Evolutionary conservation across 768 basidiomycete species (phyloP).

Genomic region (Tricholoma flavovirens): DNA sequence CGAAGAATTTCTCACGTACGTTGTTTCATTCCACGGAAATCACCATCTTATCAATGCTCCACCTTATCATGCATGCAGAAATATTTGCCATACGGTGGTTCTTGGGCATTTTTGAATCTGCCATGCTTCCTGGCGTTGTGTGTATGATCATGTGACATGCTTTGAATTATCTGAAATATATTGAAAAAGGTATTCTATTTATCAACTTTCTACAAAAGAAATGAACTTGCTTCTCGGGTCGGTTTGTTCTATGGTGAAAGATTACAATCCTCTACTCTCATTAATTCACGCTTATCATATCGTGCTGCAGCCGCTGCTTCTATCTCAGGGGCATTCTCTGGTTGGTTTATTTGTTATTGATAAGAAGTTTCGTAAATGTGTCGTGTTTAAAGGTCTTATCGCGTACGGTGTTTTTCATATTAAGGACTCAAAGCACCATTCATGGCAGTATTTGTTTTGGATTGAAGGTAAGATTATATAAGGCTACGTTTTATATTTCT

Average conservation of each 20-base stretch:
- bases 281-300: background rate
- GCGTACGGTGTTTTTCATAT: constrained; percentile 51
- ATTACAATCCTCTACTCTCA: background rate
- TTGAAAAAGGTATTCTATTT: constrained; percentile 37
- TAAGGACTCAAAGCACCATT: constrained; percentile 32
- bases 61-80: constrained; percentile 18
- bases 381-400: constrained; percentile 30
- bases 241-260: constrained; percentile 42
- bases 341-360: constrained; percentile 13
- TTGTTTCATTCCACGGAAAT: background rate
- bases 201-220: constrained; percentile 46
- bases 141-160: background rate
- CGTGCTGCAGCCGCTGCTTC: constrained; percentile 32
- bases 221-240: constrained; percentile 45
- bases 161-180: background rate
- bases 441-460: constrained; percentile 50
- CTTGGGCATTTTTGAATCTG: constrained; percentile 45
- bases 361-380: background rate
- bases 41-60: background rate
- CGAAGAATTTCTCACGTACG: constrained; percentile 41
- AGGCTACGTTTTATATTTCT: background rate
- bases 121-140: constrained; percentile 44
- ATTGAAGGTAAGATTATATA: constrained; percentile 35
- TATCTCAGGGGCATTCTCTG: constrained; percentile 43
- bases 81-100: constrained; percentile 45